Percentiles rank a stretch among this genome's conserved stretches.
Evolutionary conservation across 179 eudicot genomes (phyloP).

Genomic region (Spergularia azorica): DNA sequence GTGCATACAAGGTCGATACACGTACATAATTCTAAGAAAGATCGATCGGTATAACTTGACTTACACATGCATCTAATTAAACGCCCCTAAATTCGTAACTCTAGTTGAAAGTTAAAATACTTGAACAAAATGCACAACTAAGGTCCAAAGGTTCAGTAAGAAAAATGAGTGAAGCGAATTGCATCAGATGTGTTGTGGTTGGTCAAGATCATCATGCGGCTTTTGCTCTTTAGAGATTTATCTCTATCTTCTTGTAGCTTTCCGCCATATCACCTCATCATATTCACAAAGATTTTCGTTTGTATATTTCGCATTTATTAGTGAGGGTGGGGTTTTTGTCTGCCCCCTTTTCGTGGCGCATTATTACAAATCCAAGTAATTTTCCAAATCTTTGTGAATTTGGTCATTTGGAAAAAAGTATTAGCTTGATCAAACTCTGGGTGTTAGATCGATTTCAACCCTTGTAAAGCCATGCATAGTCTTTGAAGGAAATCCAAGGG

Average conservation of each 20-base stretch:
- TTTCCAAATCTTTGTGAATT: not conserved
- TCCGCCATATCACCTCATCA: slow-evolving; percentile 23
- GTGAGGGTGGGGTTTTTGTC: not conserved
- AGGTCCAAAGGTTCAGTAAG: too few relatives aligned
- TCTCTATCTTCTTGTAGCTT: slow-evolving; percentile 25
- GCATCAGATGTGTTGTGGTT: not conserved
- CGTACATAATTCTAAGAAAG: too few relatives aligned
- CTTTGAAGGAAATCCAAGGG: not conserved
- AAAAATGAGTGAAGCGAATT: not conserved
- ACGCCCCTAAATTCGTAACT: too few relatives aligned
- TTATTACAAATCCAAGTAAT: not conserved
- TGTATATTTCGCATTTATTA: not conserved
- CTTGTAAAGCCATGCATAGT: not conserved
- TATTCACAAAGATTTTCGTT: slow-evolving; percentile 21
- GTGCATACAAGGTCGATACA: too few relatives aligned
- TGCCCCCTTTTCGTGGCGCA: slow-evolving; percentile 11
- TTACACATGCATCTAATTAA: too few relatives aligned
- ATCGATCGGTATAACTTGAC: too few relatives aligned
- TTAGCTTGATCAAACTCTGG: not conserved
- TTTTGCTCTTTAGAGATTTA: slow-evolving; percentile 15
- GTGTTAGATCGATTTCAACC: not conserved
- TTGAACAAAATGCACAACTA: too few relatives aligned
- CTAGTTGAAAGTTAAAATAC: too few relatives aligned
- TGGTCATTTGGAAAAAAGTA: not conserved
- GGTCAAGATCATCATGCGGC: slow-evolving; percentile 30